These are phyloP conservation scores for Flaveria floridana DNA, from an alignment of 140 eudicot genomes.

Conservation along the genomic window DNA sequence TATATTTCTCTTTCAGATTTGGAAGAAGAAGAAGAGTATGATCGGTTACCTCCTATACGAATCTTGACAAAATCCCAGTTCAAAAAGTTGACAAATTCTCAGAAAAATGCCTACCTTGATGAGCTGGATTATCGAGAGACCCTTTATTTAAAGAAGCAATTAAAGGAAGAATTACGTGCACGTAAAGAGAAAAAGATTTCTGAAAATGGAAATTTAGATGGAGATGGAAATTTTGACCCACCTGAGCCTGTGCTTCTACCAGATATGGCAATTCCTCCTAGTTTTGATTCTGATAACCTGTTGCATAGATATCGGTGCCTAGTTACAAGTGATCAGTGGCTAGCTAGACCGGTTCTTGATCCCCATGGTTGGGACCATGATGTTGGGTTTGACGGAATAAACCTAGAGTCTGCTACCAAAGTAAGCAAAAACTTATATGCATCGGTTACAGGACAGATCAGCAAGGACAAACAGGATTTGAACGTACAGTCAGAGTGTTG, in stretches of 20 bases:
- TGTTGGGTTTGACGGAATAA: conserved; percentile 91
- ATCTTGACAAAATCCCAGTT: conserved; percentile 75
- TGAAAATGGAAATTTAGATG: conserved; percentile 25
- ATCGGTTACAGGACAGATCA: conserved; percentile 73
- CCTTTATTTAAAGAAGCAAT: conserved; percentile 73
- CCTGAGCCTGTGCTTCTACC: conserved; percentile 72
- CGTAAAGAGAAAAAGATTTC: conserved; percentile 40
- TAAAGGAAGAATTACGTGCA: conserved; percentile 54
- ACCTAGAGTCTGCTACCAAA: conserved; percentile 57
- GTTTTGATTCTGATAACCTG: conserved; percentile 71
- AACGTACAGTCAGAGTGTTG: conserved; percentile 70
- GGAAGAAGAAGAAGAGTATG: conserved; percentile 93
- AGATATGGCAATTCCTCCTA: conserved; percentile 80
- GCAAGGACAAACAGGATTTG: conserved; percentile 94
- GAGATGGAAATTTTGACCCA: conserved; percentile 36
- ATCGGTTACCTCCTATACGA: conserved; percentile 84
- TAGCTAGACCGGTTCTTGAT: conserved; percentile 86
- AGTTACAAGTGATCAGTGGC: conserved; percentile 68
- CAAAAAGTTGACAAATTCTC: conserved; percentile 56
- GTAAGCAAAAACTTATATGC: conserved; percentile 48
- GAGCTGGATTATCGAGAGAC: conserved; percentile 97
- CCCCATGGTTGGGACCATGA: conserved; percentile 98
- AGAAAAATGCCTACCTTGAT: conserved; percentile 79
- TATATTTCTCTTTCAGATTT: conserved; percentile 41
- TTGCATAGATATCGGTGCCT: conserved; percentile 73